These are phyloP conservation scores for Amylostereum areolatum DNA, from an alignment of 1,284 basidiomycete genomes.

Conservation along the genomic window DNA sequence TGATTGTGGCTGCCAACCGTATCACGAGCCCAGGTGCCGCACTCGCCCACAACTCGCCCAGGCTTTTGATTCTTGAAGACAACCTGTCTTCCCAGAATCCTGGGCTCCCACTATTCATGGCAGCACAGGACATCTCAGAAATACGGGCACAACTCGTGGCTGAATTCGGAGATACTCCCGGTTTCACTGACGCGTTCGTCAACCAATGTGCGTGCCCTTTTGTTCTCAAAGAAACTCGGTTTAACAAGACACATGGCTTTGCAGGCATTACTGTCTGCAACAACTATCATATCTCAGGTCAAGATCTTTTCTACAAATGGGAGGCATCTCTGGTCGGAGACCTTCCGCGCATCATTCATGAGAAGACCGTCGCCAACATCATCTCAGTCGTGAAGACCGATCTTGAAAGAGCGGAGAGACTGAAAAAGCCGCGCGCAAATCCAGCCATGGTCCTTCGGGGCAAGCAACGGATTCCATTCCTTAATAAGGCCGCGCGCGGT, in stretches of 20 bases:
- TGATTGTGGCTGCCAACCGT: too few species aligned
- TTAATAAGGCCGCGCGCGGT: too few species aligned
- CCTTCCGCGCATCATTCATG: slow-evolving; percentile 37
- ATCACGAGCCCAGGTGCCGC: too few species aligned
- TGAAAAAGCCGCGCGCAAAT: background rate
- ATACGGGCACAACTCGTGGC: slow-evolving; percentile 5
- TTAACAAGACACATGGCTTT: background rate
- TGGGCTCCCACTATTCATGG: too few species aligned
- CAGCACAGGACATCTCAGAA: too few species aligned
- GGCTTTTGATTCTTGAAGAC: too few species aligned
- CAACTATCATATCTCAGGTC: slow-evolving; percentile 51
- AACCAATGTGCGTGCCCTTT: slow-evolving; percentile 10
- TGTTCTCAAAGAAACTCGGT: background rate
- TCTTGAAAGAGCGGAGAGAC: background rate
- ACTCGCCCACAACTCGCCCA: too few species aligned
- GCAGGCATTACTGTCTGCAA: slow-evolving; percentile 62
- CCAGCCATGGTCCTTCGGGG: background rate
- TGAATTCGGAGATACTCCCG: slow-evolving; percentile 5
- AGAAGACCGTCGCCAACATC: slow-evolving; percentile 45
- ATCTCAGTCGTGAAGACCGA: slow-evolving; percentile 50
- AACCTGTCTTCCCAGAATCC: too few species aligned
- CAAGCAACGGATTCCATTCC: background rate
- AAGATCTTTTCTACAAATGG: slow-evolving; percentile 66
- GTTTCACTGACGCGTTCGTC: slow-evolving; percentile 10
- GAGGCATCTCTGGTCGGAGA: slow-evolving; percentile 51